A percentile compares a stretch with the other conserved stretches of the same genome.
Conservation (phyloP, 352 stramenopile genomes). For the Vaucheria bursata region DNA sequence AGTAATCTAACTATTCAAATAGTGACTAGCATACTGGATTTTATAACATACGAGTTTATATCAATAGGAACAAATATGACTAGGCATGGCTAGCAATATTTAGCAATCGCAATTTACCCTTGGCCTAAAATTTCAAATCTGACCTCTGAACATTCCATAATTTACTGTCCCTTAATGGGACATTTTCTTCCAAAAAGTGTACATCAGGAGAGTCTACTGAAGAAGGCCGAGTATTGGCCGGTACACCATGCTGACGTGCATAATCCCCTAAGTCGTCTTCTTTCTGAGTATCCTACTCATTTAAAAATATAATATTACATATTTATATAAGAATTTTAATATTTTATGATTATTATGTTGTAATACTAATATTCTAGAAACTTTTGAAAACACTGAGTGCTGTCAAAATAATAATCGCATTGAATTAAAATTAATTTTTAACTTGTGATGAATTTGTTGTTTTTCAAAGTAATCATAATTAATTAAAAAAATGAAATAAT, state of each 20-base stretch:
- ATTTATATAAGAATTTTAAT: too few species aligned
- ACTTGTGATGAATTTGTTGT: background rate
- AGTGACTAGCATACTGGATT: too few species aligned
- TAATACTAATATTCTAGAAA: background rate
- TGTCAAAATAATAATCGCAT: background rate
- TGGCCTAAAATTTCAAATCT: background rate
- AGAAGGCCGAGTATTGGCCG: background rate
- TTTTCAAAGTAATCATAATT: background rate
- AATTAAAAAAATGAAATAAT: too few species aligned
- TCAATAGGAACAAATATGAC: too few species aligned
- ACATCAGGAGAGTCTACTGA: background rate
- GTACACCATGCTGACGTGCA: background rate
- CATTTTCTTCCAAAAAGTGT: constrained; percentile 22
- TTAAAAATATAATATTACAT: too few species aligned
- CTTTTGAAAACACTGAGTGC: background rate
- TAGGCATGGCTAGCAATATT: too few species aligned
- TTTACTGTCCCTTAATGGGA: constrained; percentile 40
- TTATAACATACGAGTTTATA: background rate
- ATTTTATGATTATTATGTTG: background rate
- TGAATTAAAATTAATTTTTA: background rate
- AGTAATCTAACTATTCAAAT: background rate
- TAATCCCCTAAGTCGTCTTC: background rate
- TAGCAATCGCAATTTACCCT: background rate
- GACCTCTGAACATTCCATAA: constrained; percentile 44
- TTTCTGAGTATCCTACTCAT: too few species aligned